Evolutionary conservation across 1,284 basidiomycete genomes (phyloP).

Genomic region (Pascua guehoae): DNA sequence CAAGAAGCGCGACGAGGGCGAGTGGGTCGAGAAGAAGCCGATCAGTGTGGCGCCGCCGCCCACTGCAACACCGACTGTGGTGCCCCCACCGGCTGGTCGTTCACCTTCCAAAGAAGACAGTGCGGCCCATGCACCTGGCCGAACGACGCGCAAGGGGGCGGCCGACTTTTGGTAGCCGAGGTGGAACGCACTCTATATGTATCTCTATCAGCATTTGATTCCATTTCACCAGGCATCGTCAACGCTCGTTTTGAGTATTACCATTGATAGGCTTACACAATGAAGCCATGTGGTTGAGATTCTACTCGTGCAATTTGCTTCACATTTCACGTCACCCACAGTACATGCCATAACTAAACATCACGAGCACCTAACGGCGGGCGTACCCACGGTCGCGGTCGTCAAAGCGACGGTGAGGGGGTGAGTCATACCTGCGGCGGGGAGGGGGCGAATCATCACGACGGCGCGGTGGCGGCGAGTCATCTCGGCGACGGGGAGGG

Average conservation of each 20-base stretch:
- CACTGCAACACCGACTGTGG: too few relatives aligned
- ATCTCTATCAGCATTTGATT: neutral
- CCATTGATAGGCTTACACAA: too few relatives aligned
- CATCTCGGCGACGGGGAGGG: conserved; percentile 6
- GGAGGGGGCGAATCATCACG: conserved; percentile 5
- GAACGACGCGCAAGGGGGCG: conserved; percentile 32
- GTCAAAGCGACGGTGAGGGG: conserved; percentile 3
- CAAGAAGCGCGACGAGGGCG: conserved; percentile 50
- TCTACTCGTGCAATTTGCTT: too few relatives aligned
- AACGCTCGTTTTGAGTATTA: too few relatives aligned
- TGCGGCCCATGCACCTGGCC: too few relatives aligned
- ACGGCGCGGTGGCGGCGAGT: conserved; percentile 11
- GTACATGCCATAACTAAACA: neutral
- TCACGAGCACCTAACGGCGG: neutral
- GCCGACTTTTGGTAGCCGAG: conserved; percentile 23
- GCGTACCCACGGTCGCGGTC: conserved; percentile 7
- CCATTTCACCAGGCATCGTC: too few relatives aligned
- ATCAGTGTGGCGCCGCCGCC: neutral
- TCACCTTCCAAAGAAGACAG: too few relatives aligned
- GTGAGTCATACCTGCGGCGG: conserved; percentile 3
- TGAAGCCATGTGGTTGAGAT: too few relatives aligned
- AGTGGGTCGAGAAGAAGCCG: conserved; percentile 53
- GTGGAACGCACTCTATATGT: neutral
- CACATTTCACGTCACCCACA: too few relatives aligned
- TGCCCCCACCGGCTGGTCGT: too few relatives aligned